Conservation (phyloP, 1,284 basidiomycete genomes). For the Ustilago trichophora region DNA sequence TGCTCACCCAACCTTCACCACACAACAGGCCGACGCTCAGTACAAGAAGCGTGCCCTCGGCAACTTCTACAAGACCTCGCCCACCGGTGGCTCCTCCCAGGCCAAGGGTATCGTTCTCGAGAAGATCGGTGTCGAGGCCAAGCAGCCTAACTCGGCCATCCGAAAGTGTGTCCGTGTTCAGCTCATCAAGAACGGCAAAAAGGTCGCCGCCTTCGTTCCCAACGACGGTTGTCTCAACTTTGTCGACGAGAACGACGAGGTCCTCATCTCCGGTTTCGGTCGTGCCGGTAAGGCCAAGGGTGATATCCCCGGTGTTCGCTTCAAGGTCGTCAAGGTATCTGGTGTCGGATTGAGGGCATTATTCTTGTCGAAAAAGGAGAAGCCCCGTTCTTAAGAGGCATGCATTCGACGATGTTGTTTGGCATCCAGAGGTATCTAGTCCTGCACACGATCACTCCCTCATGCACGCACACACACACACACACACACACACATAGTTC, state of each 20-base stretch:
- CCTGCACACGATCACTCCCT: too few species aligned
- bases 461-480: too few species aligned
- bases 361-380: constrained; percentile 63
- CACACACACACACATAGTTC: too few species aligned
- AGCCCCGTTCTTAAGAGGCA: constrained; percentile 61
- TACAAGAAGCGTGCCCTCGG: constrained; percentile 99
- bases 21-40: constrained; percentile 86
- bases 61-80: constrained; percentile 99
- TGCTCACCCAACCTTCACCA: background rate
- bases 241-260: constrained; percentile 91
- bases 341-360: constrained; percentile 83
- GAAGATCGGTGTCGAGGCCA: constrained; percentile 88
- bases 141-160: constrained; percentile 99
- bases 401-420: too few species aligned
- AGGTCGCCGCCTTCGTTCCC: constrained; percentile 69
- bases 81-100: constrained; percentile 98
- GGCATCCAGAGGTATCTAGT: too few species aligned
- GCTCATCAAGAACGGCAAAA: constrained; percentile 99
- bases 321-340: constrained; percentile 99
- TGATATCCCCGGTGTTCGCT: constrained; percentile 87
- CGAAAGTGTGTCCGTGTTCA: constrained; percentile 99
- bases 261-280: constrained; percentile 99
- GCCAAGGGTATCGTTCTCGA: constrained; percentile 99
- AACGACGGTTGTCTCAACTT: constrained; percentile 99
- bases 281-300: constrained; percentile 98